A percentile compares a stretch with the other conserved stretches of the same genome.
These are phyloP conservation scores for Penicillium malachiteum DNA, from an alignment of 495 filamentous ascomycete genomes.

Conservation along the genomic window DNA sequence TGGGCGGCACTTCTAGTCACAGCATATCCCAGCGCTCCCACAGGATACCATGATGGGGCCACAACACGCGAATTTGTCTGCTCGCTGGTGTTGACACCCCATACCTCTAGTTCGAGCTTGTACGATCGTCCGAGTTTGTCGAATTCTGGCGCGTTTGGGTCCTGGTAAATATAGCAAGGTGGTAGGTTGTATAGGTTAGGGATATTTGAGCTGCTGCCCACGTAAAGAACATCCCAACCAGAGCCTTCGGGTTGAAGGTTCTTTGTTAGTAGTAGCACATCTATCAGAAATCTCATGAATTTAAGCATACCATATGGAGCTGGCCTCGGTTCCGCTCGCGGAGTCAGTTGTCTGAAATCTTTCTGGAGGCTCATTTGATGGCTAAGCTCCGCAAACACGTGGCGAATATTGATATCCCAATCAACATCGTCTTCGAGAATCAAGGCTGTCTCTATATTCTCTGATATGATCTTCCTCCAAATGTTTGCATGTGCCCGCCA, in stretches of 20 bases:
- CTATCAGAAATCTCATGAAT: not conserved
- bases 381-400: not conserved
- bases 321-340: not conserved
- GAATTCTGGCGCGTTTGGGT: not conserved
- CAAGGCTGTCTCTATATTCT: conserved; percentile 3
- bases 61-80: not conserved
- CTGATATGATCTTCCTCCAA: conserved; percentile 2
- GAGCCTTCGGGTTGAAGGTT: not conserved
- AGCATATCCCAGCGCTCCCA: conserved; percentile 4
- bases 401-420: not conserved
- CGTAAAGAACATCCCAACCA: not conserved
- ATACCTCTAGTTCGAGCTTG: not conserved
- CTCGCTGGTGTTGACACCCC: not conserved
- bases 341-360: not conserved
- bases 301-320: not conserved
- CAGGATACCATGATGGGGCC: conserved; percentile 7
- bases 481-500: conserved; percentile 8
- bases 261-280: not conserved
- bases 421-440: not conserved
- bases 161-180: conserved; percentile 1
- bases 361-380: not conserved
- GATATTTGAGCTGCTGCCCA: conserved; percentile 1
- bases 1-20: conserved; percentile 4
- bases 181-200: not conserved
- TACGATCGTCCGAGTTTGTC: not conserved